Evolutionary conservation across 345 rosid species (phyloP).

Genomic region (Brassica incana): DNA sequence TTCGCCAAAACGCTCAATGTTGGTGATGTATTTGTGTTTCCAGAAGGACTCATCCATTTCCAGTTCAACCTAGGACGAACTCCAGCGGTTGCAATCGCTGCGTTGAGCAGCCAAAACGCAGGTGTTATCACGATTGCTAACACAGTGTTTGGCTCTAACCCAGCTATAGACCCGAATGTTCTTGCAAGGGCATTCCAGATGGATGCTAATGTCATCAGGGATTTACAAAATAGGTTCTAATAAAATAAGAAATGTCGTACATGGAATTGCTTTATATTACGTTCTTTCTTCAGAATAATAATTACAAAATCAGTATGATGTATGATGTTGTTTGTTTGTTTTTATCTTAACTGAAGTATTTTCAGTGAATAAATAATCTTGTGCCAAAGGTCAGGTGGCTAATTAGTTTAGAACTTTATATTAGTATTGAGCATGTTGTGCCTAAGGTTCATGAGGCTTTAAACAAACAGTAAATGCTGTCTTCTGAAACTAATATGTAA

Average conservation of each 20-base stretch:
- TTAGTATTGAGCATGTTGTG: background rate
- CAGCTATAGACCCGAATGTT: conserved; percentile 27
- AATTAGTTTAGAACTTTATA: background rate
- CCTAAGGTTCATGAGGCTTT: background rate
- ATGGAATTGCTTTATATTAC: background rate
- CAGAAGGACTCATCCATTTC: conserved; percentile 43
- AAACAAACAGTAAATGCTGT: background rate
- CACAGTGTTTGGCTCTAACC: conserved; percentile 34
- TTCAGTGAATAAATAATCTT: background rate
- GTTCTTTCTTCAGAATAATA: conserved; percentile 10
- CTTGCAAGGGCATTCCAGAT: conserved; percentile 27
- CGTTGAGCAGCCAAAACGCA: conserved; percentile 33
- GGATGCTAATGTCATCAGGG: conserved; percentile 27
- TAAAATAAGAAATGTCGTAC: background rate
- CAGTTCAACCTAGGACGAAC: conserved; percentile 38
- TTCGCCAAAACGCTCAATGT: conserved; percentile 23
- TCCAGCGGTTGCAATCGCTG: conserved; percentile 36
- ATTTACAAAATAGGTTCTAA: conserved; percentile 21
- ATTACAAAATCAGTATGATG: conserved; percentile 14
- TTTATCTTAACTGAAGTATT: background rate
- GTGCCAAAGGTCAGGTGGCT: background rate
- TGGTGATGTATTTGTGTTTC: conserved; percentile 38
- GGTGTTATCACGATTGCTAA: conserved; percentile 35
- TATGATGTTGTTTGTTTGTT: conserved; percentile 1
- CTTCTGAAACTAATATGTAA: background rate